Percentiles rank a stretch among this genome's conserved stretches.
Evolutionary conservation across 2,329 filamentous ascomycete genomes (phyloP).

Genomic region (Rhynchosporium agropyri): DNA sequence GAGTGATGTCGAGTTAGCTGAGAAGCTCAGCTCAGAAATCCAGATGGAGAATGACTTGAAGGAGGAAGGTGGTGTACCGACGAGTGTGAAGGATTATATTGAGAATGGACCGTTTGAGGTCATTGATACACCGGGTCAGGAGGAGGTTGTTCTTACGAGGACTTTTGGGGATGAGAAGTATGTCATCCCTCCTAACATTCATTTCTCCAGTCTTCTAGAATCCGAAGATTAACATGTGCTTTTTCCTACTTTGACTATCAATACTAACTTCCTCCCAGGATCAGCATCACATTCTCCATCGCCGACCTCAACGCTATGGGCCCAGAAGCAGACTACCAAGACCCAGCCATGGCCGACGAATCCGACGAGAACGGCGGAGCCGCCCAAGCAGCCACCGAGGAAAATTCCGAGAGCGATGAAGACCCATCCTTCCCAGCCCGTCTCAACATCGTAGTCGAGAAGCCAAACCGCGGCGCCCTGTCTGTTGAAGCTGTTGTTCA

Average conservation of each 20-base stretch:
- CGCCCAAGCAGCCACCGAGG: conserved; percentile 58
- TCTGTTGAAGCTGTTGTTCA: conserved; percentile 85
- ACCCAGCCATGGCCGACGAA: conserved; percentile 58
- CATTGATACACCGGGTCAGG: conserved; percentile 78
- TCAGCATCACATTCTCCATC: conserved; percentile 82
- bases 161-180: conserved; percentile 87
- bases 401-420: conserved; percentile 49
- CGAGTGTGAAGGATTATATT: conserved; percentile 84
- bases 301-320: conserved; percentile 74
- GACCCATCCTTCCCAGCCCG: conserved; percentile 74
- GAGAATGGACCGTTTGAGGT: conserved; percentile 84
- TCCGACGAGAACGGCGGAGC: conserved; percentile 51
- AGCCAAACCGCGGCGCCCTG: conserved; percentile 81
- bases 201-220: neutral
- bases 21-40: conserved; percentile 85
- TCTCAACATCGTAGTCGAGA: conserved; percentile 86
- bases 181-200: conserved; percentile 43
- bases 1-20: conserved; percentile 77
- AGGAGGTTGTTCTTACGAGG: conserved; percentile 84
- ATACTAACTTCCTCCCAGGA: conserved; percentile 49
- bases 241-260: neutral
- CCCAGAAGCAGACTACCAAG: conserved; percentile 60
- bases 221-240: neutral
- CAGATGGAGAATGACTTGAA: conserved; percentile 80
- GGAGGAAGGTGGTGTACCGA: conserved; percentile 69